A percentile compares a stretch with the other conserved stretches of the same genome.
These are phyloP conservation scores for Suillus hirtellus DNA, from an alignment of 768 basidiomycete genomes.

Conservation along the genomic window DNA sequence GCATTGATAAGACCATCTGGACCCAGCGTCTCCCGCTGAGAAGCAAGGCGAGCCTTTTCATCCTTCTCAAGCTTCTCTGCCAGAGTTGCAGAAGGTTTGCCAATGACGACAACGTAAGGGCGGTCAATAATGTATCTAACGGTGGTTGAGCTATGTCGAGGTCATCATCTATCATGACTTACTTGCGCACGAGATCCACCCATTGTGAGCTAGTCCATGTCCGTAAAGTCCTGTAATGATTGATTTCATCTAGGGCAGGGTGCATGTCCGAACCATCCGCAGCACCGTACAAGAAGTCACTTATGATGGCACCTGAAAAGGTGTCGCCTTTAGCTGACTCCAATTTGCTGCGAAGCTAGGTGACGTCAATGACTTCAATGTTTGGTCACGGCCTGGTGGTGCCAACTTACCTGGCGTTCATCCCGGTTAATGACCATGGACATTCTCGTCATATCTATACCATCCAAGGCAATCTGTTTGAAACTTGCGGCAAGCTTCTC, in stretches of 20 bases:
- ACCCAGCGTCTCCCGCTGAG: slow-evolving; percentile 71
- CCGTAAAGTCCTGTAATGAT: slow-evolving; percentile 64
- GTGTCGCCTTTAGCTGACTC: slow-evolving; percentile 83
- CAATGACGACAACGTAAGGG: slow-evolving; percentile 72
- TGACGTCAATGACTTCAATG: slow-evolving; percentile 10
- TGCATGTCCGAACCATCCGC: slow-evolving; percentile 79
- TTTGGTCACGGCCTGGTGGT: background rate
- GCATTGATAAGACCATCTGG: slow-evolving; percentile 76
- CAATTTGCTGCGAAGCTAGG: slow-evolving; percentile 75
- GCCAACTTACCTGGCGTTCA: slow-evolving; percentile 68
- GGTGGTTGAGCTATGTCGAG: slow-evolving; percentile 4
- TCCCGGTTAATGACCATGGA: slow-evolving; percentile 81
- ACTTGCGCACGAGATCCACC: slow-evolving; percentile 77
- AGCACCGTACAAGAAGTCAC: slow-evolving; percentile 85
- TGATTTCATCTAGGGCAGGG: slow-evolving; percentile 75
- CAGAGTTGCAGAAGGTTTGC: slow-evolving; percentile 84
- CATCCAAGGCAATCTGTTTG: slow-evolving; percentile 64
- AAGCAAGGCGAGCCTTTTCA: slow-evolving; percentile 75
- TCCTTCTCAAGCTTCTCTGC: slow-evolving; percentile 78
- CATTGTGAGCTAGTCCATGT: slow-evolving; percentile 77
- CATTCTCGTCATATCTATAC: slow-evolving; percentile 92
- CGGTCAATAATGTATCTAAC: slow-evolving; percentile 78
- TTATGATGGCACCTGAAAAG: slow-evolving; percentile 73
- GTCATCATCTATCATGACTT: slow-evolving; percentile 21
- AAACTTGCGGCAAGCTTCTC: slow-evolving; percentile 68